phyloP scores from a whole-genome alignment of 352 stramenopile genomes.

The Sclerospora graminicola region DNA sequence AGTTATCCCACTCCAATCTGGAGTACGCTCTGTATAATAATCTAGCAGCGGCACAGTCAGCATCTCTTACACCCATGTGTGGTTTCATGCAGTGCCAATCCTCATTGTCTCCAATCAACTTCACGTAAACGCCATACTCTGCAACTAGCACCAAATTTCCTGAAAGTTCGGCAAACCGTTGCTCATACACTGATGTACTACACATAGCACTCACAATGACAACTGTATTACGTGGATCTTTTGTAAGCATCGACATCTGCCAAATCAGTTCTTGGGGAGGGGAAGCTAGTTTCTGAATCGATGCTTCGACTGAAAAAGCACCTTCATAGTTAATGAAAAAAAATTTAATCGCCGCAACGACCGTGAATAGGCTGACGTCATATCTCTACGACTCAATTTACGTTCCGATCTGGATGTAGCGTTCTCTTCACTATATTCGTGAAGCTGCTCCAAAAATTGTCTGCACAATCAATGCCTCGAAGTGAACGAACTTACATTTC shows the following conservation, averaged over 20 bases:
- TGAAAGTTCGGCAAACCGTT: slow-evolving; percentile 61
- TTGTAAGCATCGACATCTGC: slow-evolving; percentile 75
- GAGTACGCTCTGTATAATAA: too few species aligned
- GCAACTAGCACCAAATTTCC: slow-evolving; percentile 64
- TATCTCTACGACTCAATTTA: too few species aligned
- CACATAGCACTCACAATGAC: slow-evolving; percentile 64
- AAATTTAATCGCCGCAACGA: slow-evolving; percentile 63
- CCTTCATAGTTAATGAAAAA: slow-evolving; percentile 89
- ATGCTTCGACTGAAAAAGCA: slow-evolving; percentile 68
- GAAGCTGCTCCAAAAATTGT: too few species aligned
- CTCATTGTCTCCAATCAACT: slow-evolving; percentile 51
- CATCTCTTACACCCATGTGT: slow-evolving; percentile 64
- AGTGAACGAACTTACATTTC: too few species aligned
- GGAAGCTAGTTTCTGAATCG: slow-evolving; percentile 80
- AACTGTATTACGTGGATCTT: slow-evolving; percentile 57
- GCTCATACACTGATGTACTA: slow-evolving; percentile 60
- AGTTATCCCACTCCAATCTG: too few species aligned
- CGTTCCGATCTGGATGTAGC: slow-evolving; percentile 44
- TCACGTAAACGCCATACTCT: slow-evolving; percentile 76
- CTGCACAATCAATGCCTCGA: too few species aligned
- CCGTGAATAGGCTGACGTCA: too few species aligned
- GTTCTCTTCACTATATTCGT: slow-evolving; percentile 70
- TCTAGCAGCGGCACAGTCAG: too few species aligned
- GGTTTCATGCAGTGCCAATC: slow-evolving; percentile 72
- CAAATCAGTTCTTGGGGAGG: slow-evolving; percentile 74